A percentile compares a stretch with the other conserved stretches of the same genome.
Conservation (phyloP, 2,329 filamentous ascomycete species). For the Cercospora zeae-maydis region DNA sequence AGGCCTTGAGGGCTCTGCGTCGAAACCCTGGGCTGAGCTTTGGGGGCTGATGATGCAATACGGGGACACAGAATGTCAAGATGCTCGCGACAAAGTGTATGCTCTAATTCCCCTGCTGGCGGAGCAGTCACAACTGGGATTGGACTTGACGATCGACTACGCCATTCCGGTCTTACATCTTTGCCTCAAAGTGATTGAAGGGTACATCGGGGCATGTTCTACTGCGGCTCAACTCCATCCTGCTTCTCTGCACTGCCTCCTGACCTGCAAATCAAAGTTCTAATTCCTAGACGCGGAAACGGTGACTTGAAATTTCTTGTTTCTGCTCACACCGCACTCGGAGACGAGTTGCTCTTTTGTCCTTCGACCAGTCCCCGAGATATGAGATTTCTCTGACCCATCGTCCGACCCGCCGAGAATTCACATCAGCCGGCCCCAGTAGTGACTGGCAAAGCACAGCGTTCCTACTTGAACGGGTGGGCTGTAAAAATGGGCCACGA, state of each 20-base stretch:
- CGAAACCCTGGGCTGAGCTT: neutral
- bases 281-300: neutral
- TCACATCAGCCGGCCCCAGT: neutral
- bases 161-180: neutral
- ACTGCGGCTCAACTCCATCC: neutral
- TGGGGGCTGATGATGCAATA: neutral
- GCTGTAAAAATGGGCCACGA: neutral
- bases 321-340: neutral
- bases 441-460: neutral
- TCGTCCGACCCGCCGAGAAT: neutral
- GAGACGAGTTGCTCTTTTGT: neutral
- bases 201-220: neutral
- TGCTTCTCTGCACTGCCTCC: neutral
- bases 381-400: neutral
- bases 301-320: neutral
- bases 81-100: neutral
- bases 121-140: neutral
- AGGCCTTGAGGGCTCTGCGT: neutral
- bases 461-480: neutral
- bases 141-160: neutral
- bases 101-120: neutral
- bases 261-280: neutral
- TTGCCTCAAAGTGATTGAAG: neutral
- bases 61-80: neutral
- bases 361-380: neutral